Percentiles rank a stretch among this genome's conserved stretches.
Conservation (phyloP, 495 filamentous ascomycete genomes). For the Aspergillus cavernicola region DNA sequence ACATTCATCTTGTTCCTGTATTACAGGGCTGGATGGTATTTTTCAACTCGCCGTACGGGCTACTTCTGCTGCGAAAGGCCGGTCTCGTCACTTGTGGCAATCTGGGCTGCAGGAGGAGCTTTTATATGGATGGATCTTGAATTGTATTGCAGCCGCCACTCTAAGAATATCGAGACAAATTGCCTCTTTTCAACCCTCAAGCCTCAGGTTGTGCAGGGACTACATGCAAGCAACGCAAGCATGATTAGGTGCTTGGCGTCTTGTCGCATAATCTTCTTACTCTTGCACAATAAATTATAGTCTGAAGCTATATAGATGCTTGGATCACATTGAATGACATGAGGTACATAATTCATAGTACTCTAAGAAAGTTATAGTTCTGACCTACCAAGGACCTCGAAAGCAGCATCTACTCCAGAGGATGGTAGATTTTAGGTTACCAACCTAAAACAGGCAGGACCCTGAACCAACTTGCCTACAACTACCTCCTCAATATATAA, state of each 20-base stretch:
- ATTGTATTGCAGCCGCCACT: slow-evolving; percentile 1
- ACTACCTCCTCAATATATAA: no score
- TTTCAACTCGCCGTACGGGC: slow-evolving; percentile 3
- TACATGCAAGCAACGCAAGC: slow-evolving; percentile 3
- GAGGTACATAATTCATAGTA: not conserved
- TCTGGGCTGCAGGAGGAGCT: not conserved
- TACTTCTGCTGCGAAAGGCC: not conserved
- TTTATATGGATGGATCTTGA: not conserved
- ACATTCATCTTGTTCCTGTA: not conserved
- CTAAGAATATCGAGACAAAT: not conserved
- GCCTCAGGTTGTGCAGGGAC: slow-evolving; percentile 1
- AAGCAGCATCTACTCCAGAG: no score
- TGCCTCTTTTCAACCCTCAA: not conserved
- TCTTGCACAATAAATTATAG: no score
- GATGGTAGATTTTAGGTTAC: no score
- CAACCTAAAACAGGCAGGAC: no score
- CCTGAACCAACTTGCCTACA: no score
- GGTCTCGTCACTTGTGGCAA: not conserved
- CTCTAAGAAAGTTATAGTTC: not conserved
- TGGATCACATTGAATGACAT: no score
- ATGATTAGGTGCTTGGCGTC: not conserved
- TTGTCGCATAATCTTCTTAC: no score
- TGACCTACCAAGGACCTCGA: not conserved
- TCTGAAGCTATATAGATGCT: no score
- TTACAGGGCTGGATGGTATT: not conserved